Evolutionary conservation across 441 rosid species (phyloP).

Genomic region (Corymbia citriodora): DNA sequence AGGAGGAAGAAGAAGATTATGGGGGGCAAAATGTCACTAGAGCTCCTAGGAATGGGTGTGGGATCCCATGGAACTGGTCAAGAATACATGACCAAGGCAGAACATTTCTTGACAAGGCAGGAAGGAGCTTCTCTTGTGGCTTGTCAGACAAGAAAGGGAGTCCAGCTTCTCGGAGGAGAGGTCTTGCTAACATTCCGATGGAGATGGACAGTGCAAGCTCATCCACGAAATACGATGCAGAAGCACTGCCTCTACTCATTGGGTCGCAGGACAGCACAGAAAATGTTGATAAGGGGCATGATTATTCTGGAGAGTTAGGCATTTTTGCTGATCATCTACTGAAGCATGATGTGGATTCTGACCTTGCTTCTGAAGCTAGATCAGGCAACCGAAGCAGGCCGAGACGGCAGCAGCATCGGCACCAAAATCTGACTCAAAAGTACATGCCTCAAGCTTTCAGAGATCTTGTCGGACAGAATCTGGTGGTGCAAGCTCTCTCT

Average conservation of each 20-base stretch:
- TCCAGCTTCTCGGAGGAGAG: conserved; percentile 46
- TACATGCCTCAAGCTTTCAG: conserved; percentile 77
- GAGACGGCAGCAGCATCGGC: conserved; percentile 36
- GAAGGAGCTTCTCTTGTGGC: conserved; percentile 97
- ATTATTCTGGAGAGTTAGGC: conserved; percentile 97
- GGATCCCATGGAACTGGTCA: conserved; percentile 98
- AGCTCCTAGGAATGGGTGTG: conserved; percentile 80
- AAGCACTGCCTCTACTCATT: conserved; percentile 84
- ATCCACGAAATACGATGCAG: conserved; percentile 46
- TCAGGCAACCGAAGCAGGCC: conserved; percentile 43
- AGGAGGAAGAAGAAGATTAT: conserved; percentile 43
- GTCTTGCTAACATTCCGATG: conserved; percentile 55
- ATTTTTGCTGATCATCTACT: conserved; percentile 77
- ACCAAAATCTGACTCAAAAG: conserved; percentile 82
- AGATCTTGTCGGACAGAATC: conserved; percentile 85
- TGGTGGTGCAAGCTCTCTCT: conserved; percentile 89
- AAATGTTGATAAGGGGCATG: conserved; percentile 77
- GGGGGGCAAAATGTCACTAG: conserved; percentile 51
- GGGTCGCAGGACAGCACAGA: conserved; percentile 58
- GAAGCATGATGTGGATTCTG: conserved; percentile 68
- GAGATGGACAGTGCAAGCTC: conserved; percentile 63
- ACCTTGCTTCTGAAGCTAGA: conserved; percentile 83
- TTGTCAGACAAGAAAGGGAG: conserved; percentile 64
- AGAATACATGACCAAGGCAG: conserved; percentile 86
- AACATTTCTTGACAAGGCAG: conserved; percentile 84